These are phyloP conservation scores for Agrocybe praecox DNA, from an alignment of 768 basidiomycete species.

Conservation along the genomic window DNA sequence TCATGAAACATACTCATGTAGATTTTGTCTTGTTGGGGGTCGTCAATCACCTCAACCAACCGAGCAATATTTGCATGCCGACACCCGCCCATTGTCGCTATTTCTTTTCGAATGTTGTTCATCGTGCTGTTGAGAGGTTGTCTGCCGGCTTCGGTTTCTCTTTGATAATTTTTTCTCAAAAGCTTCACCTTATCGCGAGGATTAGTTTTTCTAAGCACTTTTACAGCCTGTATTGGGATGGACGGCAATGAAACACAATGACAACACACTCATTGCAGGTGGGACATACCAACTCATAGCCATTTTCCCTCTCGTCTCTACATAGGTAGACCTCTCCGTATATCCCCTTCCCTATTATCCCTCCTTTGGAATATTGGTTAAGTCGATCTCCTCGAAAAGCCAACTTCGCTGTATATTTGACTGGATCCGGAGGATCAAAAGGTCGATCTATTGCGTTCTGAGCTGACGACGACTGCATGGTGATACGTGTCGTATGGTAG, in stretches of 20 bases:
- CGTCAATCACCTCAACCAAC: slow-evolving; percentile 89
- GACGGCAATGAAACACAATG: background rate
- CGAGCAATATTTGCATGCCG: slow-evolving; percentile 78
- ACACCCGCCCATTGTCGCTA: slow-evolving; percentile 91
- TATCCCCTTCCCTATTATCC: slow-evolving; percentile 39
- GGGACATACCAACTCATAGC: slow-evolving; percentile 36
- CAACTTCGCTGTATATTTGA: slow-evolving; percentile 45
- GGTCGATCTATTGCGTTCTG: slow-evolving; percentile 17
- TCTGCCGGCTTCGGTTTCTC: slow-evolving; percentile 18
- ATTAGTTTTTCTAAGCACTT: slow-evolving; percentile 65
- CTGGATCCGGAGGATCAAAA: slow-evolving; percentile 40
- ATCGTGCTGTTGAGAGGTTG: slow-evolving; percentile 59
- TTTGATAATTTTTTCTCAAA: slow-evolving; percentile 43
- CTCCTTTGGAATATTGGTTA: slow-evolving; percentile 71
- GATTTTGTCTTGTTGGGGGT: slow-evolving; percentile 76
- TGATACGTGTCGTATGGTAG: background rate
- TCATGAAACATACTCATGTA: slow-evolving; percentile 68
- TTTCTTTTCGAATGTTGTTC: slow-evolving; percentile 80
- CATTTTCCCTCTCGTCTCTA: slow-evolving; percentile 40
- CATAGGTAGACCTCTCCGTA: slow-evolving; percentile 74
- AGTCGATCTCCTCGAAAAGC: slow-evolving; percentile 32
- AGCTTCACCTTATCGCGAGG: slow-evolving; percentile 66
- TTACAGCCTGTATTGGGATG: slow-evolving; percentile 58
- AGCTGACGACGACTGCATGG: slow-evolving; percentile 7
- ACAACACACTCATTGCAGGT: slow-evolving; percentile 20